Conservation (phyloP, 257 asterid genomes). For the Solanum lycopersicoides region DNA sequence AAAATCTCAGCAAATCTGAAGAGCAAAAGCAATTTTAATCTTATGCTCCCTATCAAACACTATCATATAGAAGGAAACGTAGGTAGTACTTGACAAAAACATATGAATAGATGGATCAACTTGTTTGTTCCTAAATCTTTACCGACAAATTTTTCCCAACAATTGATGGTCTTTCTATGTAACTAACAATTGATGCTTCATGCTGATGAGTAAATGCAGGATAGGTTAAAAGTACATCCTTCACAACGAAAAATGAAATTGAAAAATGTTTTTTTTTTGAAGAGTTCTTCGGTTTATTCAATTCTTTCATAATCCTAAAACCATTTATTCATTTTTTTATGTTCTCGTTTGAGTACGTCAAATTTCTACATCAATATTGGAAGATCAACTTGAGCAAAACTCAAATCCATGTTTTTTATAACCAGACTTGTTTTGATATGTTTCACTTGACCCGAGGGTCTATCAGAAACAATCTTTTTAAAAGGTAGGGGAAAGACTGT, state of each 20-base stretch:
- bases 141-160: neutral
- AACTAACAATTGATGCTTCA: neutral
- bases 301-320: neutral
- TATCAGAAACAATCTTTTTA: neutral
- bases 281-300: neutral
- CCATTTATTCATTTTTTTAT: neutral
- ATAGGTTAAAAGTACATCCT: neutral
- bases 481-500: neutral
- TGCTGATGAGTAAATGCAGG: neutral
- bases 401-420: neutral
- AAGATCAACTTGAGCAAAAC: neutral
- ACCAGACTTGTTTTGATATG: neutral
- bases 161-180: no score
- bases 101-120: neutral
- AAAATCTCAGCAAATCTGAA: no score
- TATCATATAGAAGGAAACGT: neutral
- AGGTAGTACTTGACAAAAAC: neutral
- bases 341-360: neutral
- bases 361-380: neutral
- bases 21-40: no score
- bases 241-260: neutral
- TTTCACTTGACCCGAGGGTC: neutral
- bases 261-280: neutral
- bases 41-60: neutral
- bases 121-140: neutral